Base-by-base conservation (phyloP, 495 filamentous ascomycete genomes). In the Lophiotrema nucula region DNA sequence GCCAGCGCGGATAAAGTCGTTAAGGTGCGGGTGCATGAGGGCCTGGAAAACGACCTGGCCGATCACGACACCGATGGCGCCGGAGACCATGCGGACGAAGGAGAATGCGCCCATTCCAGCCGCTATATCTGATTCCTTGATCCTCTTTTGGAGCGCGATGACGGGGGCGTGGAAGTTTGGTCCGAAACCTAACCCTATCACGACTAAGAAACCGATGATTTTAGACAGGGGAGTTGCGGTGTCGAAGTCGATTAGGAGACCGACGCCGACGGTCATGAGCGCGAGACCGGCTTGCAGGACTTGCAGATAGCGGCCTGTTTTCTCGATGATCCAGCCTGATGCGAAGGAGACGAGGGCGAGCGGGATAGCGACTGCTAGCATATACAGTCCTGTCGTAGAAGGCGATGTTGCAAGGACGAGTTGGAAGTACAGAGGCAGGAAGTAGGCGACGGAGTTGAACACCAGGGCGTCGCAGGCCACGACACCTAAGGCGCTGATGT, bases 81-180 rank as follows among this genome's bases (percentile, higher is more conserved):
- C 55, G n/a, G 24, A 44, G 13, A 70, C 58, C 47, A 52, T 66
- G 16, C 66, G 53, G 21, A 60, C 45, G 44, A 70, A 68, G 22
- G 43, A 45, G 39, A 68, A 70, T 22, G 58, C 53, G 11, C 58
- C 53, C 10, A 58, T 70, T 2, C 58, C 66, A 15, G 57, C 42
- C 12, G 58, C 55, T 13, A 62, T 64, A 47, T 70, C 66, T 21
- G 28, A 15, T 6, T 72, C 74, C 18, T 70, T 68, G 54, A 82
- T 74, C 45, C 76, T 74, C 24, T 78, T 74, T 53, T 84, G 81
- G 37, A 83, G 75, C 13, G 80, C 81, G 41, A 84, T 79, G 24
- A 85, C 73, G 2, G 82, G 82, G 0, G 80, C 70, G 57, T 82
- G 79, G 68, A 83, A 83, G 51, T 77, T 76, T 5, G 80, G 81